phyloP scores from a whole-genome alignment of 2,329 filamentous ascomycete species.

The Paraconiothyrium sp. region DNA sequence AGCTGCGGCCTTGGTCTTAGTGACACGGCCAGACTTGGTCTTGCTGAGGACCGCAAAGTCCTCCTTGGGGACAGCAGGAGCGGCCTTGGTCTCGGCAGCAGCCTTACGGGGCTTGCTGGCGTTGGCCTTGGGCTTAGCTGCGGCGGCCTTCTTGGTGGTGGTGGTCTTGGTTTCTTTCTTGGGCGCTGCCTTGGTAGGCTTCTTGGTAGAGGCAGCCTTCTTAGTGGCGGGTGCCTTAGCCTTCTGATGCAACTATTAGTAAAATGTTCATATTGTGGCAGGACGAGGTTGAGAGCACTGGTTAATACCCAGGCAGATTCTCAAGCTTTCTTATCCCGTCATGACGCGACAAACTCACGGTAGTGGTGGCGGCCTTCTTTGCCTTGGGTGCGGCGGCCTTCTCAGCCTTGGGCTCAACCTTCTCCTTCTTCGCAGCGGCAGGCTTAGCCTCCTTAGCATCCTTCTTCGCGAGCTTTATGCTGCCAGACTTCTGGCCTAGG shows the following conservation, averaged over 20 bases:
- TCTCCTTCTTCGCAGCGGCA: slow-evolving; percentile 38
- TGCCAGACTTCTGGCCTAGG: slow-evolving; percentile 74
- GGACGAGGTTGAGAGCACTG: background rate
- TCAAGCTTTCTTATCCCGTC: too few relatives aligned
- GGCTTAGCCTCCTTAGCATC: slow-evolving; percentile 63
- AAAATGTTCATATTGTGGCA: too few relatives aligned
- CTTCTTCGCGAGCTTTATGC: slow-evolving; percentile 93
- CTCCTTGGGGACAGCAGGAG: slow-evolving; percentile 74
- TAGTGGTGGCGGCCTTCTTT: slow-evolving; percentile 35
- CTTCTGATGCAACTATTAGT: slow-evolving; percentile 37
- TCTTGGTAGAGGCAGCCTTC: slow-evolving; percentile 29
- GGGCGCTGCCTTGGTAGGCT: slow-evolving; percentile 23
- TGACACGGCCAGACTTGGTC: slow-evolving; percentile 87
- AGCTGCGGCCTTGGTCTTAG: slow-evolving; percentile 68
- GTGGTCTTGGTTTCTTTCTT: slow-evolving; percentile 38
- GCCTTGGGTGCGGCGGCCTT: slow-evolving; percentile 31
- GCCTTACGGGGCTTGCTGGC: slow-evolving; percentile 58
- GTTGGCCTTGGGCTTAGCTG: slow-evolving; percentile 56
- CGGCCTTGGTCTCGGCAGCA: slow-evolving; percentile 48
- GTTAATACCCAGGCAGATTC: background rate
- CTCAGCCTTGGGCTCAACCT: slow-evolving; percentile 43
- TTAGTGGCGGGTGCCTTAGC: slow-evolving; percentile 36
- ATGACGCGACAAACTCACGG: slow-evolving; percentile 27
- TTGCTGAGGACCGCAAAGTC: slow-evolving; percentile 73
- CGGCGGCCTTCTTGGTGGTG: slow-evolving; percentile 35